phyloP scores from a whole-genome alignment of 2,329 filamentous ascomycete species.

The Cadophora malorum region DNA sequence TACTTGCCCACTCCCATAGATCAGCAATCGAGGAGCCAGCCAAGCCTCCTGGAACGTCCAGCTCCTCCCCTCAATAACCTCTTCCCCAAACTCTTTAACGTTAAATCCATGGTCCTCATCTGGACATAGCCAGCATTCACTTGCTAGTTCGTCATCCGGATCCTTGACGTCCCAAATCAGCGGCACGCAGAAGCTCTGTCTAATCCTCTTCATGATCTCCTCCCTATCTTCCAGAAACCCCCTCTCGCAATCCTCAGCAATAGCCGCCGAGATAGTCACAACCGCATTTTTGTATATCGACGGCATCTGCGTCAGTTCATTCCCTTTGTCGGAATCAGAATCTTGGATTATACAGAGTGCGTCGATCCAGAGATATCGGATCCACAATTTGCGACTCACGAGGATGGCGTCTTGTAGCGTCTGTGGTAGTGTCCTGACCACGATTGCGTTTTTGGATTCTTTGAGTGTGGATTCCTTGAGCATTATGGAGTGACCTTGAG shows the following conservation, averaged over 20 bases:
- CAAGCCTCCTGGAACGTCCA: neutral
- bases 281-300: neutral
- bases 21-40: neutral
- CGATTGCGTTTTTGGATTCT: neutral
- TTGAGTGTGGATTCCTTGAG: neutral
- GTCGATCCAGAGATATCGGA: slow-evolving; percentile 5
- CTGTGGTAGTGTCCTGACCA: neutral
- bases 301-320: neutral
- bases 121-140: neutral
- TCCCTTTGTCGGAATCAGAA: neutral
- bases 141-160: neutral
- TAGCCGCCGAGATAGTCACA: neutral
- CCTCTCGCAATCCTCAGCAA: neutral
- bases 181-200: neutral
- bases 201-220: neutral
- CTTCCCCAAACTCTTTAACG: neutral
- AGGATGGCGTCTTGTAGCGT: neutral
- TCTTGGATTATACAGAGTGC: neutral
- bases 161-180: neutral
- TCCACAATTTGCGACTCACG: neutral
- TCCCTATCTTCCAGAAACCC: neutral
- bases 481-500: neutral
- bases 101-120: neutral
- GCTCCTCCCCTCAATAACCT: neutral
- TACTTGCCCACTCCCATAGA: neutral